Conservation (phyloP, 495 filamentous ascomycete genomes). For the Talaromyces adpressus region DNA sequence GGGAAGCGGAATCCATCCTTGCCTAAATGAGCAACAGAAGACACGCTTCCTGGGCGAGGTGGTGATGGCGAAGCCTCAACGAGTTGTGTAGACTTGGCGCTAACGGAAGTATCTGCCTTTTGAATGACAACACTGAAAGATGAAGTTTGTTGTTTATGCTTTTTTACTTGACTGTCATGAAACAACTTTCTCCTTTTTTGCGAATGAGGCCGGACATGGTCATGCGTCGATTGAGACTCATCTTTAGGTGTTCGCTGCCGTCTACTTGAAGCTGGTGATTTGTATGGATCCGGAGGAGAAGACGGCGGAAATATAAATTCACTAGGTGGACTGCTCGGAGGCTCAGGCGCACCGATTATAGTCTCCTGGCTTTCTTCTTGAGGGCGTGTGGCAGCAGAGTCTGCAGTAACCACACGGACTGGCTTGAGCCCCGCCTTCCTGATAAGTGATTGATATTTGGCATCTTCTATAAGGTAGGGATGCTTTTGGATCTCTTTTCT, state of each 20-base stretch:
- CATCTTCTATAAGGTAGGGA: conserved; percentile 62
- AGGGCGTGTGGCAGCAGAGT: conserved; percentile 25
- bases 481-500: conserved; percentile 71
- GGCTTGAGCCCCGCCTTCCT: conserved; percentile 58
- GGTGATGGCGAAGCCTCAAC: conserved; percentile 34
- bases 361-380: conserved; percentile 46
- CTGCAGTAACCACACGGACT: conserved; percentile 37
- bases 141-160: conserved; percentile 7
- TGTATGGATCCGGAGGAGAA: conserved; percentile 13
- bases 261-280: background rate
- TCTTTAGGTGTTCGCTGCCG: background rate
- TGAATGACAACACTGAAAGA: conserved; percentile 22
- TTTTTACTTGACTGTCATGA: conserved; percentile 13
- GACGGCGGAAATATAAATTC: conserved; percentile 15
- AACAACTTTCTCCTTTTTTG: conserved; percentile 30
- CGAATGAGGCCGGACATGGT: conserved; percentile 6
- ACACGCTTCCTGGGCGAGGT: conserved; percentile 28
- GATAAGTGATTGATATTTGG: conserved; percentile 54
- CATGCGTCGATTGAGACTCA: background rate
- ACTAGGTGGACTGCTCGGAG: conserved; percentile 25
- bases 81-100: conserved; percentile 11
- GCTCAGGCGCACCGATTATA: conserved; percentile 20
- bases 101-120: conserved; percentile 11
- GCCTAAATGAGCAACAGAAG: conserved; percentile 16
- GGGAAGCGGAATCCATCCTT: conserved; percentile 33